Evolutionary conservation across 768 basidiomycete species (phyloP).

Genomic region (Mycena indigotica): DNA sequence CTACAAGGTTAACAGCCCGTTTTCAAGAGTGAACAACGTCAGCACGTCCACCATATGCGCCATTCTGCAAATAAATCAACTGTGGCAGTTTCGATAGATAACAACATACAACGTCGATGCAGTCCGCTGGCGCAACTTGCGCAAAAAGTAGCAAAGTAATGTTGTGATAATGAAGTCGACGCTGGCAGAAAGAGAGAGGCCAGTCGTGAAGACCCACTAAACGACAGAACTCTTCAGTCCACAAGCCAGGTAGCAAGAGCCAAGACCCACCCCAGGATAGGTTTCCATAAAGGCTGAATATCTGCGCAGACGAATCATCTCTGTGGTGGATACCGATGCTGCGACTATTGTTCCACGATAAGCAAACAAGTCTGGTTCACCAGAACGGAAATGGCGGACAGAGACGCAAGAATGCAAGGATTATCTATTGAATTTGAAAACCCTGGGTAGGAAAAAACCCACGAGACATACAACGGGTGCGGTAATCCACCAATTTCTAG

Average conservation of each 20-base stretch:
- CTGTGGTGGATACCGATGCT: constrained; percentile 27
- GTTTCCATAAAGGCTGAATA: constrained; percentile 19
- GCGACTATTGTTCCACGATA: constrained; percentile 25
- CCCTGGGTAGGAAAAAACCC: not conserved
- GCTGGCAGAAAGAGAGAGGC: constrained; percentile 41
- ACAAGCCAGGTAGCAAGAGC: not conserved
- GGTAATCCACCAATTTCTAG: constrained; percentile 30
- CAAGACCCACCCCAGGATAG: constrained; percentile 27
- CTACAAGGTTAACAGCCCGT: constrained; percentile 43
- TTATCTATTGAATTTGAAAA: constrained; percentile 7
- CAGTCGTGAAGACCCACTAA: constrained; percentile 47
- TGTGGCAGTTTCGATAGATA: not conserved
- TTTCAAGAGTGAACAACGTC: constrained; percentile 46
- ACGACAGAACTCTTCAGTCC: not conserved
- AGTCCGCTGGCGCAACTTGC: constrained; percentile 30
- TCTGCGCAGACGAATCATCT: constrained; percentile 21
- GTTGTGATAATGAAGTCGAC: constrained; percentile 42
- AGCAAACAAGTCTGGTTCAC: not conserved
- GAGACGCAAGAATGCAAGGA: constrained; percentile 26
- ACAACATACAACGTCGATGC: constrained; percentile 31
- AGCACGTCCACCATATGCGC: constrained; percentile 40
- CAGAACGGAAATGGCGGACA: constrained; percentile 13
- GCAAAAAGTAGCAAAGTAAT: constrained; percentile 40
- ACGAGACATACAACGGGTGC: constrained; percentile 25
- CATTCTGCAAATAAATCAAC: constrained; percentile 29